Percentiles rank a stretch among this genome's conserved stretches.
Evolutionary conservation across 176 grass and related monocot species (phyloP).

Genomic region (Dactylis glomerata): DNA sequence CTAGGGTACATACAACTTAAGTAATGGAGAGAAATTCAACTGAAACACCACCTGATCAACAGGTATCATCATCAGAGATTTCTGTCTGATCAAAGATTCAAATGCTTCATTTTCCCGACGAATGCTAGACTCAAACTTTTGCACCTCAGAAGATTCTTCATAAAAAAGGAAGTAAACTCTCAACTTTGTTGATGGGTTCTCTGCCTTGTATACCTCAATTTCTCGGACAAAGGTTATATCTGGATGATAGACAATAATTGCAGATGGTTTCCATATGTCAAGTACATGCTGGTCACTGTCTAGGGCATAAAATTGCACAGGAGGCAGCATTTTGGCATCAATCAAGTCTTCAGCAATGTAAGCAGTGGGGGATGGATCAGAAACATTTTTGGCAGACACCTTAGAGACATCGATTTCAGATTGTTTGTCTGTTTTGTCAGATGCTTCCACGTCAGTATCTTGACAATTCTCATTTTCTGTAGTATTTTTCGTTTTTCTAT

Average conservation of each 20-base stretch:
- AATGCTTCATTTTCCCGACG: constrained; percentile 86
- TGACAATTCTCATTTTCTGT: constrained; percentile 33
- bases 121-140: constrained; percentile 93
- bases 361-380: not conserved
- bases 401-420: constrained; percentile 25
- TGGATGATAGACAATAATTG: constrained; percentile 93
- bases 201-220: constrained; percentile 93
- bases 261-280: constrained; percentile 74
- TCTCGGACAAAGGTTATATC: constrained; percentile 92
- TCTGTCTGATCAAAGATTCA: constrained; percentile 93
- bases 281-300: constrained; percentile 76
- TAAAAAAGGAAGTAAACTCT: constrained; percentile 97
- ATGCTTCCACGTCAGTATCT: constrained; percentile 28
- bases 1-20: not conserved
- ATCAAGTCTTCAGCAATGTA: not conserved
- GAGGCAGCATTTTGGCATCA: constrained; percentile 61
- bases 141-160: constrained; percentile 84
- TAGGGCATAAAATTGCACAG: constrained; percentile 80
- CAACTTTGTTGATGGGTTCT: constrained; percentile 64
- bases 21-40: not conserved
- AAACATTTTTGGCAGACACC: constrained; percentile 10
- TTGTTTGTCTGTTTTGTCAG: constrained; percentile 32
- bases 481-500: constrained; percentile 31
- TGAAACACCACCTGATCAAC: constrained; percentile 75
- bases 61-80: constrained; percentile 93